A percentile compares a stretch with the other conserved stretches of the same genome.
These are phyloP conservation scores for Combretum micranthum DNA, from an alignment of 345 rosid species.

Conservation along the genomic window DNA sequence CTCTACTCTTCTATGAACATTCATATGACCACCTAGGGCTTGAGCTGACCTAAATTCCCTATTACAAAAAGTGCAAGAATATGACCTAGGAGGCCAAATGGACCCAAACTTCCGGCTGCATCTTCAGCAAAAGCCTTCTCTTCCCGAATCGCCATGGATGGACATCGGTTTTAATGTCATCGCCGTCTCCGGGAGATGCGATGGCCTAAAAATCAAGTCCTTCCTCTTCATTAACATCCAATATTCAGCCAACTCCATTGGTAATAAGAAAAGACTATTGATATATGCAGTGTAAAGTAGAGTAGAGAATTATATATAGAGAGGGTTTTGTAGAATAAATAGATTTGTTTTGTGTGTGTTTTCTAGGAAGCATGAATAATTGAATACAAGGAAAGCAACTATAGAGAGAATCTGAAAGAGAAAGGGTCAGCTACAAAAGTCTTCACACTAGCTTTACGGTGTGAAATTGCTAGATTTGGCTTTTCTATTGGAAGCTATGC, in stretches of 20 bases:
- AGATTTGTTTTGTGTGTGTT: background rate
- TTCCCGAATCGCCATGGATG: conserved; percentile 39
- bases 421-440: conserved; percentile 28
- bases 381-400: conserved; percentile 21
- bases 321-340: conserved; percentile 4
- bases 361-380: background rate
- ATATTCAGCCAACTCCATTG: conserved; percentile 31
- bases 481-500: conserved; percentile 30
- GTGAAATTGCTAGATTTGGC: conserved; percentile 24
- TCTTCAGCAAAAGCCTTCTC: conserved; percentile 60
- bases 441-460: conserved; percentile 20
- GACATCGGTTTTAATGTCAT: conserved; percentile 9
- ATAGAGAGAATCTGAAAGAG: conserved; percentile 26
- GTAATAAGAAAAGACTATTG: background rate
- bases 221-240: conserved; percentile 35
- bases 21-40: conserved; percentile 82
- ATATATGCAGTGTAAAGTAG: too few species aligned
- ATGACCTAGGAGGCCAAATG: conserved; percentile 66
- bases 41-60: conserved; percentile 73
- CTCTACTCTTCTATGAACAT: conserved; percentile 65
- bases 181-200: background rate
- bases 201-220: conserved; percentile 5
- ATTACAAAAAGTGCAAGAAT: conserved; percentile 53
- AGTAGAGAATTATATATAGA: too few species aligned
- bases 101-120: conserved; percentile 38